Conservation (phyloP, 768 basidiomycete species). For the Zangia roseola region DNA sequence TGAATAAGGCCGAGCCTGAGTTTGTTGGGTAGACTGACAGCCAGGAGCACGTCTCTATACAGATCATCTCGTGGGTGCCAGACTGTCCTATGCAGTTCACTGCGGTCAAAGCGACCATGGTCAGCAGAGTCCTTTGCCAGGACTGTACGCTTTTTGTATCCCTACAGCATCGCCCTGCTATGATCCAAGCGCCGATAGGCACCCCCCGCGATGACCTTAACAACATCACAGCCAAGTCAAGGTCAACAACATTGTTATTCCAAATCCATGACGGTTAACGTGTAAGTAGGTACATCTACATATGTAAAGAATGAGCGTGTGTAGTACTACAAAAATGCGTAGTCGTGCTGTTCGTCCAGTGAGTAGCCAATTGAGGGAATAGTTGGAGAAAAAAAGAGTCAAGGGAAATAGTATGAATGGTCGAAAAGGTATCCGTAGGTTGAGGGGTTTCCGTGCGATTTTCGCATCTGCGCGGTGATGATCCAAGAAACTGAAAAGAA, state of each 20-base stretch:
- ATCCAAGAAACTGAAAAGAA: background rate
- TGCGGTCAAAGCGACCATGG: too few relatives aligned
- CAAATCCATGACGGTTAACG: background rate
- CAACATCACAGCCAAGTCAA: too few relatives aligned
- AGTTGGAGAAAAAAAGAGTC: background rate
- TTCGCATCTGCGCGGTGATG: background rate
- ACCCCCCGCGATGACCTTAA: background rate
- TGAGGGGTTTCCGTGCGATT: background rate
- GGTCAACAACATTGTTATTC: background rate
- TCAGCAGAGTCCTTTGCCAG: too few relatives aligned
- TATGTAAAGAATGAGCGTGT: constrained; percentile 22
- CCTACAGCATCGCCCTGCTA: too few relatives aligned
- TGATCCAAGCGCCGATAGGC: too few relatives aligned
- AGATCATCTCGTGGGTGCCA: too few relatives aligned
- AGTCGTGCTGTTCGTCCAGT: constrained; percentile 11
- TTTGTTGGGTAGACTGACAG: too few relatives aligned
- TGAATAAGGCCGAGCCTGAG: too few relatives aligned
- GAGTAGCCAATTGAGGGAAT: background rate
- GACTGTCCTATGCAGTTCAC: too few relatives aligned
- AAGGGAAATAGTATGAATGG: constrained; percentile 10
- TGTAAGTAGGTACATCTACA: background rate
- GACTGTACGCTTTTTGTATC: too few relatives aligned
- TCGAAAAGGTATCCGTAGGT: constrained; percentile 17
- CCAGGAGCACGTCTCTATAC: too few relatives aligned
- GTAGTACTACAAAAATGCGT: constrained; percentile 25